phyloP scores from a whole-genome alignment of 2,329 filamentous ascomycete species.

The Metarhizium rileyi region DNA sequence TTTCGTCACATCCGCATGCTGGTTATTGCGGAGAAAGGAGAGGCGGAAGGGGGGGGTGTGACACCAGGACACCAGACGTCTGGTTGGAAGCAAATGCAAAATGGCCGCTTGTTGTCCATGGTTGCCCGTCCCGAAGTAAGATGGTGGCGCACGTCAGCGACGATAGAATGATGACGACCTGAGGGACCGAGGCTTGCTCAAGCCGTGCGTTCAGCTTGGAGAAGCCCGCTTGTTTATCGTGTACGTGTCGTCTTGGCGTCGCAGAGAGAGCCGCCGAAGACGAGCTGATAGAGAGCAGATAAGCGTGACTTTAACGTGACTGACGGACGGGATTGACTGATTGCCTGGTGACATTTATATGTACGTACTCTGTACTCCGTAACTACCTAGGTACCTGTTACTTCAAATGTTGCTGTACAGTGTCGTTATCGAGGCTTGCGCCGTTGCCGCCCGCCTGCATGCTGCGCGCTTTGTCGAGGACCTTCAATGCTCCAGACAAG shows the following conservation, averaged over 20 bases:
- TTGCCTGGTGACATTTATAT: too few relatives aligned
- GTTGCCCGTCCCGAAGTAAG: background rate
- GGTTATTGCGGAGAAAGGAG: background rate
- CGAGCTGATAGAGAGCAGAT: too few relatives aligned
- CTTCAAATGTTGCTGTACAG: too few relatives aligned
- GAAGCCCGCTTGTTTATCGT: background rate
- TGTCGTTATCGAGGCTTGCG: slow-evolving; percentile 5
- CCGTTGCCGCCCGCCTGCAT: slow-evolving; percentile 5
- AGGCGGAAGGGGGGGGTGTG: too few relatives aligned
- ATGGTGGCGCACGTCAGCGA: background rate
- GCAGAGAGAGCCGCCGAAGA: too few relatives aligned
- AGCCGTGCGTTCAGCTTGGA: background rate
- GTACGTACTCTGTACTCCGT: too few relatives aligned
- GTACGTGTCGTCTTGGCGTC: background rate
- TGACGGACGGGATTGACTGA: too few relatives aligned
- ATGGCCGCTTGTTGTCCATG: slow-evolving; percentile 3
- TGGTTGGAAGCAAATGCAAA: slow-evolving; percentile 1
- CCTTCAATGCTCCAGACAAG: background rate
- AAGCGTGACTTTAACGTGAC: too few relatives aligned
- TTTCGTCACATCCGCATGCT: background rate
- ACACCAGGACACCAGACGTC: background rate
- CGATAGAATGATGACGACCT: background rate
- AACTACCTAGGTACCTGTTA: too few relatives aligned
- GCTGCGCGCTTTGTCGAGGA: background rate
- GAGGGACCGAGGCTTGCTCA: background rate